phyloP scores from a whole-genome alignment of 2,329 filamentous ascomycete genomes.

The Arthrinium phaeospermum region DNA sequence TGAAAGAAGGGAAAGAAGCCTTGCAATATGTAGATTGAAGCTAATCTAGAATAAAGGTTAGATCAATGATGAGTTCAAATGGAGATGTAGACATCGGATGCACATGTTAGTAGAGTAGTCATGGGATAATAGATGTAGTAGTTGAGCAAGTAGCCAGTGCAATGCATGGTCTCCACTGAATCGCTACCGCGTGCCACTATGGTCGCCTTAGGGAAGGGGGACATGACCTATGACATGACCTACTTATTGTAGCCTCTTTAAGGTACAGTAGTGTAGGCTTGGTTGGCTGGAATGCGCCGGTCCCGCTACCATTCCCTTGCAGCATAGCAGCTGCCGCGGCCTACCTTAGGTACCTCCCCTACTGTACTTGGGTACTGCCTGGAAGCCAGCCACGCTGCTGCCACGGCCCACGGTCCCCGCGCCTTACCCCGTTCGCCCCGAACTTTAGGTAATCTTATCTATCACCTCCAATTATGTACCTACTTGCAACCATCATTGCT shows the following conservation, averaged over 20 bases:
- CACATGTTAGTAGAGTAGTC: conserved; percentile 9
- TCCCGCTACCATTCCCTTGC: not conserved
- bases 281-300: not conserved
- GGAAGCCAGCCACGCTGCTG: not conserved
- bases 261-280: not conserved
- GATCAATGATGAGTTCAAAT: conserved; percentile 6
- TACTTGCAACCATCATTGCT: not conserved
- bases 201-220: not conserved
- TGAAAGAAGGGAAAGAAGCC: not conserved
- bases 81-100: not conserved
- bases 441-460: not conserved
- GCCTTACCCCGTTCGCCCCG: not conserved
- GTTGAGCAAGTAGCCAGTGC: not conserved
- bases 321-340: not conserved
- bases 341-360: not conserved
- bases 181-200: not conserved
- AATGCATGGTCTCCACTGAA: not conserved
- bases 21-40: not conserved
- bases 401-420: not conserved
- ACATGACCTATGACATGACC: conserved; percentile 9
- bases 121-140: not conserved
- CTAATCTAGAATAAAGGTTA: not conserved
- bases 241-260: not conserved
- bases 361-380: not conserved
- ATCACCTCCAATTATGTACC: not conserved